A percentile compares a stretch with the other conserved stretches of the same genome.
Conservation (phyloP, 305 asterid species). For the Solanum hybrid region DNA sequence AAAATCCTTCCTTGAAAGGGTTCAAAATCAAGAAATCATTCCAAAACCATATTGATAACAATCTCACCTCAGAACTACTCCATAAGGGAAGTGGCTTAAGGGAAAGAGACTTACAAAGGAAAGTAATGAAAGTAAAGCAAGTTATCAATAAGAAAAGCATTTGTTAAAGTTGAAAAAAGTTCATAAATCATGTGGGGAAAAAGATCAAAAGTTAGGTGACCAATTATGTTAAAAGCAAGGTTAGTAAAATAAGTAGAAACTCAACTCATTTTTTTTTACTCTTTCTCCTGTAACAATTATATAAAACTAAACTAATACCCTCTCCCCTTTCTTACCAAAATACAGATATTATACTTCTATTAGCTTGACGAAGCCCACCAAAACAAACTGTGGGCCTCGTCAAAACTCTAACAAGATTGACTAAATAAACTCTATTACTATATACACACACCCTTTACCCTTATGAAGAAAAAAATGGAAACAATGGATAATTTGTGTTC, state of each 20-base stretch:
- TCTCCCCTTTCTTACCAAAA: conserved; percentile 12
- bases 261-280: neutral
- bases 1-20: conserved; percentile 18
- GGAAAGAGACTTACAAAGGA: conserved; percentile 59
- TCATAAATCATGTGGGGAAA: conserved; percentile 16
- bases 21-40: conserved; percentile 35
- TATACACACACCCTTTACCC: neutral
- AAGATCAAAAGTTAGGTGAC: conserved; percentile 40
- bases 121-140: conserved; percentile 53
- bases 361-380: conserved; percentile 36
- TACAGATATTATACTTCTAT: conserved; percentile 9
- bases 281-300: conserved; percentile 12
- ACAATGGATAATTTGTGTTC: neutral
- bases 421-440: neutral
- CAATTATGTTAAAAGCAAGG: conserved; percentile 33
- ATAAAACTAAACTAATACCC: conserved; percentile 3
- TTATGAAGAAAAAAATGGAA: neutral
- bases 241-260: neutral
- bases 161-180: conserved; percentile 9
- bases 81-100: conserved; percentile 48
- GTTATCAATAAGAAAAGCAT: conserved; percentile 72
- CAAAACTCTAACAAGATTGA: conserved; percentile 3
- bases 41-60: conserved; percentile 47
- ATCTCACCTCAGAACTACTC: conserved; percentile 56
- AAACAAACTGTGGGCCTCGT: conserved; percentile 41